Conservation (phyloP, 139 green algal genomes). For the Astrephomene gubernaculifera region DNA sequence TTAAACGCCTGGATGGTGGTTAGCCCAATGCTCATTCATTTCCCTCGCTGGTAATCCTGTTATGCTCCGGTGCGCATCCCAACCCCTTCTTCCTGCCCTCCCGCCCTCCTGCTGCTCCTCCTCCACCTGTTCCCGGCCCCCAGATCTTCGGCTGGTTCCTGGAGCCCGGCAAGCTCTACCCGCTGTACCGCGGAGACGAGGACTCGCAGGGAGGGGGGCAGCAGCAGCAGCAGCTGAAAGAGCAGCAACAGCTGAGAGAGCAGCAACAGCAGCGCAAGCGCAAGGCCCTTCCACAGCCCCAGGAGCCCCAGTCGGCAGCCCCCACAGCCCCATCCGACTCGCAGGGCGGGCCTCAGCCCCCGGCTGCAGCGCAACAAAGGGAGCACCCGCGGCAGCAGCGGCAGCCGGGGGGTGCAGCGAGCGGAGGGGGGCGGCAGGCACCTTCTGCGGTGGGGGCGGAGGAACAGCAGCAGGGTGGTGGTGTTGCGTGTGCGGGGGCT, state of each 20-base stretch:
- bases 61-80: no score
- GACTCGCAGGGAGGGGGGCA: neutral
- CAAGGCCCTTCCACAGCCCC: neutral
- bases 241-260: neutral
- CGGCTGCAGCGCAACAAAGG: neutral
- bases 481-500: neutral
- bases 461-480: neutral
- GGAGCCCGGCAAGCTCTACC: slow-evolving; percentile 50
- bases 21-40: no score
- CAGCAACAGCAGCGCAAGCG: neutral
- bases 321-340: no score
- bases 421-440: neutral
- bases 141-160: slow-evolving; percentile 62
- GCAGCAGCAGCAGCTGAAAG: neutral
- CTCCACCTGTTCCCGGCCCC: no score
- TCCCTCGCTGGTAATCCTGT: no score
- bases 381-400: no score
- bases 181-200: slow-evolving; percentile 9
- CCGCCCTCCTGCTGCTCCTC: no score
- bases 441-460: neutral
- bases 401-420: neutral
- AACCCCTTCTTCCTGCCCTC: no score
- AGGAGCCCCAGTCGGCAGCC: neutral
- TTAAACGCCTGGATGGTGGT: no score
- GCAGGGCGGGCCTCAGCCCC: neutral